Evolutionary conservation across 139 green algal species (phyloP).

Genomic region (Volvox reticuliferus): DNA sequence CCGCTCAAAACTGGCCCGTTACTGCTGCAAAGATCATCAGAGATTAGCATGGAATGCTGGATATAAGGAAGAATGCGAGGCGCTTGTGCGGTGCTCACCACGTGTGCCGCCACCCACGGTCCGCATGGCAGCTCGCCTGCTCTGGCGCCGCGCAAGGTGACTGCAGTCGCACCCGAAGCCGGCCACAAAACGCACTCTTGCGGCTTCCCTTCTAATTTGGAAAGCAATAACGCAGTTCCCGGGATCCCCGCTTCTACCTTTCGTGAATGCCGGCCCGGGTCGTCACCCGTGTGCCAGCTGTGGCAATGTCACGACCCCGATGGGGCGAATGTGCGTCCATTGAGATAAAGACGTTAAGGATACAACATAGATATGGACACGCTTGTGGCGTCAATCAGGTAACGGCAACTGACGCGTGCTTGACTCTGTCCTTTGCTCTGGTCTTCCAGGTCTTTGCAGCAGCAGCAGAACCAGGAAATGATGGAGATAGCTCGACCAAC

Average conservation of each 20-base stretch:
- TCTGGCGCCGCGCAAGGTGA: conserved; percentile 66
- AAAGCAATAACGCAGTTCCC: too few species aligned
- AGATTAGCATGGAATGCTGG: conserved; percentile 64
- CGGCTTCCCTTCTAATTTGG: too few species aligned
- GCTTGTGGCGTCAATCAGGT: too few species aligned
- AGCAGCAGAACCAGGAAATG: neutral
- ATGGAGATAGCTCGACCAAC: neutral
- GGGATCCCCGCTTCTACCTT: too few species aligned
- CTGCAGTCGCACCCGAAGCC: neutral
- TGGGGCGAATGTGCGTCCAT: too few species aligned
- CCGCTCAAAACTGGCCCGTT: conserved; percentile 68
- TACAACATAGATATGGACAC: too few species aligned
- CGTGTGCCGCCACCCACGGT: conserved; percentile 71
- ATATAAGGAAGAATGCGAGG: conserved; percentile 74
- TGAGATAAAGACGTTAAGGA: too few species aligned
- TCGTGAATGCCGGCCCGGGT: too few species aligned
- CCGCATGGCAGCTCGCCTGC: conserved; percentile 66
- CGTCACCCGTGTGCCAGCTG: too few species aligned
- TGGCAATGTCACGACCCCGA: too few species aligned
- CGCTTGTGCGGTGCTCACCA: conserved; percentile 60
- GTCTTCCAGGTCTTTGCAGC: neutral
- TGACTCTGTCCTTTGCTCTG: neutral
- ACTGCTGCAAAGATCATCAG: conserved; percentile 71
- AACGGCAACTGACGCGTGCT: too few species aligned
- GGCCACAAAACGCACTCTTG: too few species aligned